Evolutionary conservation across 2,329 filamentous ascomycete species (phyloP).

Genomic region (Stromatinia cepivora): DNA sequence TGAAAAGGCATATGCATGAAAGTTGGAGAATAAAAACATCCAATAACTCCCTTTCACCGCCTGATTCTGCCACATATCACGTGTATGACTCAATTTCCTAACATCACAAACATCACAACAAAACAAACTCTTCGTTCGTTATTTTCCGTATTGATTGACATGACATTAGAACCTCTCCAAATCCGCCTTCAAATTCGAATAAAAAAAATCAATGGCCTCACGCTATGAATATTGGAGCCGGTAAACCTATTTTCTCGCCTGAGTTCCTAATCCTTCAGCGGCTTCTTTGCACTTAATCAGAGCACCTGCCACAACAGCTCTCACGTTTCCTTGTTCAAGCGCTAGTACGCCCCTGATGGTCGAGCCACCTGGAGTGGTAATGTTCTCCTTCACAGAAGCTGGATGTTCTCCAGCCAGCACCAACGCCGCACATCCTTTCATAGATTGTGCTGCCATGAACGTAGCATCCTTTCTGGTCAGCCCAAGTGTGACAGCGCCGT

Average conservation of each 20-base stretch:
- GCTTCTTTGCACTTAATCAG: conserved; percentile 20
- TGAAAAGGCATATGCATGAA: background rate
- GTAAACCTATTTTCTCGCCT: background rate
- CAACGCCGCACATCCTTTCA: conserved; percentile 50
- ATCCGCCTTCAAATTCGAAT: background rate
- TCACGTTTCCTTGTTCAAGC: conserved; percentile 16
- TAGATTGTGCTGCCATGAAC: conserved; percentile 45
- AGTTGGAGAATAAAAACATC: background rate
- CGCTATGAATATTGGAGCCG: background rate
- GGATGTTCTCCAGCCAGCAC: conserved; percentile 52
- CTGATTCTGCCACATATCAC: background rate
- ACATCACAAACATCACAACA: background rate
- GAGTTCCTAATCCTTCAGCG: conserved; percentile 12
- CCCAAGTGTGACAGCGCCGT: conserved; percentile 38
- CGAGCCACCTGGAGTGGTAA: conserved; percentile 27
- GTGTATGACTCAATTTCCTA: background rate
- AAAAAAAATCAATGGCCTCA: background rate
- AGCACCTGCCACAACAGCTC: conserved; percentile 13
- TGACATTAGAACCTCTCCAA: background rate
- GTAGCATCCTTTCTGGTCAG: conserved; percentile 59
- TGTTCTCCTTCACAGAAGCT: conserved; percentile 52
- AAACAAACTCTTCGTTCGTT: background rate
- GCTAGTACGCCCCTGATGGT: conserved; percentile 16
- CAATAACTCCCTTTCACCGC: background rate
- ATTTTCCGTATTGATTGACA: background rate